Percentiles rank a stretch among this genome's conserved stretches.
phyloP scores from a whole-genome alignment of 495 filamentous ascomycete genomes.

The Penicillium canariense region DNA sequence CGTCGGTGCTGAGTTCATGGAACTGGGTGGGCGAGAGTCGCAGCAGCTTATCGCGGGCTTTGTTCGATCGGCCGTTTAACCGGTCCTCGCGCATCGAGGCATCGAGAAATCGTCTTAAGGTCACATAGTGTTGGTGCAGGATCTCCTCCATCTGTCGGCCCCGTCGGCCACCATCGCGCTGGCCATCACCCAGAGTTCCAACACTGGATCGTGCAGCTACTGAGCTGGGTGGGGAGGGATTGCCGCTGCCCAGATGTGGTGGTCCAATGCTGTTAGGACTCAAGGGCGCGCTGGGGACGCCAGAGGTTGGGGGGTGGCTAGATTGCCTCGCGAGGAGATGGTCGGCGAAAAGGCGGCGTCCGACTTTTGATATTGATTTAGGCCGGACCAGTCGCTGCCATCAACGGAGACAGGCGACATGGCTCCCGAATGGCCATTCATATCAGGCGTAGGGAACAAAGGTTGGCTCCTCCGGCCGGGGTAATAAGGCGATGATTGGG shows the following conservation, averaged over 20 bases:
- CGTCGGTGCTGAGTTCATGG: slow-evolving; percentile 94
- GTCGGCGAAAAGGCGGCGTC: slow-evolving; percentile 54
- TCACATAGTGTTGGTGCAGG: slow-evolving; percentile 76
- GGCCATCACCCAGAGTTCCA: slow-evolving; percentile 62
- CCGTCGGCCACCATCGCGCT: slow-evolving; percentile 49
- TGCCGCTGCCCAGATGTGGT: slow-evolving; percentile 53
- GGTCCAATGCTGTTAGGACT: slow-evolving; percentile 46
- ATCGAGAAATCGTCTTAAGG: slow-evolving; percentile 71
- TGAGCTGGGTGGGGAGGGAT: slow-evolving; percentile 82
- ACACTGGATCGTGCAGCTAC: slow-evolving; percentile 72
- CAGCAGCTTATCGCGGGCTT: slow-evolving; percentile 88
- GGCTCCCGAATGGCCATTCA: slow-evolving; percentile 64
- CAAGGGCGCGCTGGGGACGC: slow-evolving; percentile 53
- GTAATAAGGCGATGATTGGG: neutral
- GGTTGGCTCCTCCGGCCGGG: slow-evolving; percentile 3
- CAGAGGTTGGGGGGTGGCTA: slow-evolving; percentile 69
- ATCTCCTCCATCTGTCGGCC: slow-evolving; percentile 61
- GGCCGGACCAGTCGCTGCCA: slow-evolving; percentile 85
- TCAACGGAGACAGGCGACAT: slow-evolving; percentile 82
- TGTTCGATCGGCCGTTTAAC: slow-evolving; percentile 70
- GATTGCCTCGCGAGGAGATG: slow-evolving; percentile 56
- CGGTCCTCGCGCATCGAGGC: slow-evolving; percentile 71
- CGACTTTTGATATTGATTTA: slow-evolving; percentile 67
- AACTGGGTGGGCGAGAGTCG: slow-evolving; percentile 89
- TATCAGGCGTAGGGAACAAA: slow-evolving; percentile 26